Conservation (phyloP, 2,329 filamentous ascomycete species). For the Beauveria sp. region DNA sequence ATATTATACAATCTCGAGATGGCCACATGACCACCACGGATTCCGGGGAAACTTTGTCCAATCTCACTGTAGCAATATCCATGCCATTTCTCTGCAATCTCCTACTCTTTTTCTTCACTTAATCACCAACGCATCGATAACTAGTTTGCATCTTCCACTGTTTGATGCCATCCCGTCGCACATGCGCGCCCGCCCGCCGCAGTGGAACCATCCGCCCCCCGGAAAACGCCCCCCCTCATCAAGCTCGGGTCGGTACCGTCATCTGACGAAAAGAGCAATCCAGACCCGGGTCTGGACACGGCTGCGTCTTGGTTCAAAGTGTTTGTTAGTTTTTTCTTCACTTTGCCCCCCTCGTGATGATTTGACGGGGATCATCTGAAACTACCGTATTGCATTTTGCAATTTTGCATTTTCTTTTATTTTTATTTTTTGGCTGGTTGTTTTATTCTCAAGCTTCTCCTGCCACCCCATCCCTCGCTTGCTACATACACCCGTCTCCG, state of each 20-base stretch:
- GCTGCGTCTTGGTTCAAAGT: background rate
- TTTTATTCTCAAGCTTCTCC: background rate
- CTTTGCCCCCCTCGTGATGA: conserved; percentile 2
- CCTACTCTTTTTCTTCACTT: conserved; percentile 1
- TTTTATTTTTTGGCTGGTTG: background rate
- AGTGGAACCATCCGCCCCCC: background rate
- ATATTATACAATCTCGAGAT: background rate
- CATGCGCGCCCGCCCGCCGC: background rate
- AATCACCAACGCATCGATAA: too few relatives aligned
- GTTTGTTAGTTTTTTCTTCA: background rate
- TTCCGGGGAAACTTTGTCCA: background rate
- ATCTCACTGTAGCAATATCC: background rate
- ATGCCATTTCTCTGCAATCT: background rate
- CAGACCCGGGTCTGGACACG: background rate
- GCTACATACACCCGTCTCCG: background rate
- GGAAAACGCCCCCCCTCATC: background rate
- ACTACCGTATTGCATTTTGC: background rate
- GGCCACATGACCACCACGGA: background rate
- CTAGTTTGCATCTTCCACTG: too few relatives aligned
- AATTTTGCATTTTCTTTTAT: too few relatives aligned
- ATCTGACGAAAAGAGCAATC: conserved; percentile 9
- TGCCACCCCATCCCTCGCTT: background rate
- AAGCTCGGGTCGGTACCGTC: conserved; percentile 6
- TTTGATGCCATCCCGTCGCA: background rate
- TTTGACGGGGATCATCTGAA: conserved; percentile 1